Base-by-base conservation (phyloP, 2,329 filamentous ascomycete genomes). In the Lachnellula suecica region DNA sequence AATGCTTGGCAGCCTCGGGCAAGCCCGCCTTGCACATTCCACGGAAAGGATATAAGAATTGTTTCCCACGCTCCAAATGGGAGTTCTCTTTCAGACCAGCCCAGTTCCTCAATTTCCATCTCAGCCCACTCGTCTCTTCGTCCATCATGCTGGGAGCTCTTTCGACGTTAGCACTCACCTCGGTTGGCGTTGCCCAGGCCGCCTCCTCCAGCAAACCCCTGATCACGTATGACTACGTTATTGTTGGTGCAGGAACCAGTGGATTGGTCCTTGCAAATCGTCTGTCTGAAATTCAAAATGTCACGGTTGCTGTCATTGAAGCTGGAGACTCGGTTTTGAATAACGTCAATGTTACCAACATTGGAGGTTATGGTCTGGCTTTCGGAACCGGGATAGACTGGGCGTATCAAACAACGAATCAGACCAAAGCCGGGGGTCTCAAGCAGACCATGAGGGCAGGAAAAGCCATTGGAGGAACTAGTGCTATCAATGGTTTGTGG, bases 201-300 rank as follows among this genome's bases (percentile, higher is more conserved):
- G n/a, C n/a, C n/a, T n/a, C n/a, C n/a, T n/a, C n/a, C n/a, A n/a
- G n/a, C n/a, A n/a, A n/a, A n/a, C n/a, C n/a, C n/a, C n/a, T n/a
- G n/a, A n/a, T n/a, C n/a, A n/a, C n/a, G n/a, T n/a, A n/a, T 31
- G 83, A 86, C 65, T 86, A 85, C 68, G 79, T 87, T 47, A 74
- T 87, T 20, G 74, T 85, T 20, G 83, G 83, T 3, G 78, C 71
- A 17, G 83, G 83, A 57, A 80, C 82, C 5, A 80, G 76, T 44
- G 83, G 83, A 50, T 77, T 85, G 27, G 73, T 76, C 15, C 63
- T 75, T 19, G 76, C 76, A 3, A 74, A 76, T 60, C 75, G 72
- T 60, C 72, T 79, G 19, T 75, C 75, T n/a, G 74, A 77, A 54
- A n/a, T 50, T 19, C 62, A 69, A 42, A 74, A 76, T 37, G 42